Evolutionary conservation across 352 stramenopile species (phyloP).

Genomic region (Thalassiosira delicatula): DNA sequence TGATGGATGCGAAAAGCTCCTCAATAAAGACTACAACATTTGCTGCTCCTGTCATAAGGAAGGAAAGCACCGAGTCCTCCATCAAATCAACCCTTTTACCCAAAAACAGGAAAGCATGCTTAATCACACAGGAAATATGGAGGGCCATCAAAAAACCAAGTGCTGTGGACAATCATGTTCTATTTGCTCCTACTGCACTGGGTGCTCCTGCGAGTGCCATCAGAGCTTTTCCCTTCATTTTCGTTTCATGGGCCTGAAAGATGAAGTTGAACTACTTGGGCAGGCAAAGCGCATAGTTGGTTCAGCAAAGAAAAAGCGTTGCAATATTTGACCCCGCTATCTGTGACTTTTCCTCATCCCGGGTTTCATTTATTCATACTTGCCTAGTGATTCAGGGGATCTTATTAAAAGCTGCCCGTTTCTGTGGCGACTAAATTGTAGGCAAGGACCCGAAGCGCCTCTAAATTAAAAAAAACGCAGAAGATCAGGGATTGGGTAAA

Average conservation of each 20-base stretch:
- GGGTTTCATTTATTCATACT: too few relatives aligned
- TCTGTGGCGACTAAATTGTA: too few relatives aligned
- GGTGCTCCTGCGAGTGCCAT: conserved; percentile 78
- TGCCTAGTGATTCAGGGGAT: too few relatives aligned
- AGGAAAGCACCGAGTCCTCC: conserved; percentile 55
- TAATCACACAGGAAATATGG: conserved; percentile 67
- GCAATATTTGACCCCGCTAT: too few relatives aligned
- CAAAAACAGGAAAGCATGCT: conserved; percentile 58
- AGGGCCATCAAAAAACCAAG: conserved; percentile 79
- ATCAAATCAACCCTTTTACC: conserved; percentile 78
- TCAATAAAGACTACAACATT: conserved; percentile 85
- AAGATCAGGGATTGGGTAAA: too few relatives aligned
- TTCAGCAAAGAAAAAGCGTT: too few relatives aligned
- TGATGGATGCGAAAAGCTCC: conserved; percentile 81
- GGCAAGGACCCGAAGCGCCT: too few relatives aligned
- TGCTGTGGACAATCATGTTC: conserved; percentile 57
- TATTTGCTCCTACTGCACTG: conserved; percentile 64
- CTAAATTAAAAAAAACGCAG: too few relatives aligned
- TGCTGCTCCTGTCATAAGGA: conserved; percentile 75
- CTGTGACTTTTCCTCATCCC: too few relatives aligned
- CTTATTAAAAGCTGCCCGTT: too few relatives aligned
- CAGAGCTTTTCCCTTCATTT: conserved; percentile 72
- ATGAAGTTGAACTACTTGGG: conserved; percentile 55
- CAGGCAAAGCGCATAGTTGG: conserved; percentile 55
- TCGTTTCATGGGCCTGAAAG: conserved; percentile 66